Evolutionary conservation across 306 rosid genomes (phyloP), one percentile per base, ranked within the genome.

Genomic region (Cicer bijugum): DNA sequence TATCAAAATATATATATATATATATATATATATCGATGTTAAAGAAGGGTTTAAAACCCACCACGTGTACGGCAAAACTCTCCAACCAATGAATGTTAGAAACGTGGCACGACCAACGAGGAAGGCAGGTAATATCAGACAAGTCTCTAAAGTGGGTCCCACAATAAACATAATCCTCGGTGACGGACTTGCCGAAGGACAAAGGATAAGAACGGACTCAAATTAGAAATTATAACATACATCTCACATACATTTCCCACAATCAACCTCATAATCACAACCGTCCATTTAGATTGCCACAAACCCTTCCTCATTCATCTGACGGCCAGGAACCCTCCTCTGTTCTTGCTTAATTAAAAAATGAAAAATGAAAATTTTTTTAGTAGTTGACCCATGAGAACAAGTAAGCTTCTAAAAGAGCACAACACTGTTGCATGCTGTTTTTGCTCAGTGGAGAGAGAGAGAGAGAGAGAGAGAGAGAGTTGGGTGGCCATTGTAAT

Each of bases 181-280:
- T 85, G 89, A 86, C 90, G 88, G 89, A 86, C 82, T 80, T 73
- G 66, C 77, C 90, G 80, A 87, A 76, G 88, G 80, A 35, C 80
- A 74, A 66, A 17, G 85, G 90, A 88, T 84, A 91, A 88, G 94
- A 63, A 55, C 74, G 75, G 79, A 78, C 87, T 4, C 5, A 6
- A 12, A 10, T 52, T 0, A 5, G 10, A 51, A 5, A 8, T 0
- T 14, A 14, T 59, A 2, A 1, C 3, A 4, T 63, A 12, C 77
- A 8, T n/a, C 38, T 3, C 65, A 16, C 0, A 0, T 2, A 8
- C 15, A 5, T 6, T 1, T 33, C 50, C 28, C 12, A 16, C 1
- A 2, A 37, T 51, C 28, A 8, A 42, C 11, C 5, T 0, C 6
- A 0, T 1, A 7, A 19, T 4, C 1, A 0, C 0, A 0, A 3